A percentile compares a stretch with the other conserved stretches of the same genome.
These are phyloP conservation scores for Salvia splendens DNA, from an alignment of 257 asterid genomes.

Conservation along the genomic window DNA sequence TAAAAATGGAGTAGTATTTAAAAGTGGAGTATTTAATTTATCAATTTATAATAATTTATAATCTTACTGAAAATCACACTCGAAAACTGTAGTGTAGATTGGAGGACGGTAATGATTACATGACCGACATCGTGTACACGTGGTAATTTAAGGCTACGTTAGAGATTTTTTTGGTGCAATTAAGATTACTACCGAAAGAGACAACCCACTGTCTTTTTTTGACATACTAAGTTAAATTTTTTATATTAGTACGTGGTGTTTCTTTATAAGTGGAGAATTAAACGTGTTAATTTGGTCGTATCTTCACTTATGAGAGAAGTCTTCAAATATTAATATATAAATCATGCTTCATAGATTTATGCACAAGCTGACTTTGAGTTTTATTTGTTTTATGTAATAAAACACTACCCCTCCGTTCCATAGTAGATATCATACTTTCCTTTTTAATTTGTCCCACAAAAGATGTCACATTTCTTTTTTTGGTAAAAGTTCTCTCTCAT, in stretches of 20 bases:
- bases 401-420: no score
- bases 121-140: conserved; percentile 41
- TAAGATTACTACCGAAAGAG: conserved; percentile 43
- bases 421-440: no score
- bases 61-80: no score
- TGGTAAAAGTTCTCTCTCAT: no score
- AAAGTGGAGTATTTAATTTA: no score
- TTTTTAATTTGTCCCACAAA: no score
- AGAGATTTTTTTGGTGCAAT: conserved; percentile 26
- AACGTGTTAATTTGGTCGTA: neutral
- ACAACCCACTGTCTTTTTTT: conserved; percentile 3
- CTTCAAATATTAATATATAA: neutral
- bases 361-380: conserved; percentile 9
- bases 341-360: conserved; percentile 1
- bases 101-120: neutral
- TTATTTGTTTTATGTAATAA: neutral
- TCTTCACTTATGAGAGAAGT: conserved; percentile 12
- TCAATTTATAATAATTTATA: no score
- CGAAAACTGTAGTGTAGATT: no score
- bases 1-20: no score
- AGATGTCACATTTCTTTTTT: no score
- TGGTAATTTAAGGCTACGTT: conserved; percentile 31
- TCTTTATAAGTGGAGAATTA: conserved; percentile 14
- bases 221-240: conserved; percentile 19
- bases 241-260: conserved; percentile 9